Evolutionary conservation across 179 eudicot genomes (phyloP), one percentile per base, ranked within the genome.

Genomic region (Dionaea muscipula): DNA sequence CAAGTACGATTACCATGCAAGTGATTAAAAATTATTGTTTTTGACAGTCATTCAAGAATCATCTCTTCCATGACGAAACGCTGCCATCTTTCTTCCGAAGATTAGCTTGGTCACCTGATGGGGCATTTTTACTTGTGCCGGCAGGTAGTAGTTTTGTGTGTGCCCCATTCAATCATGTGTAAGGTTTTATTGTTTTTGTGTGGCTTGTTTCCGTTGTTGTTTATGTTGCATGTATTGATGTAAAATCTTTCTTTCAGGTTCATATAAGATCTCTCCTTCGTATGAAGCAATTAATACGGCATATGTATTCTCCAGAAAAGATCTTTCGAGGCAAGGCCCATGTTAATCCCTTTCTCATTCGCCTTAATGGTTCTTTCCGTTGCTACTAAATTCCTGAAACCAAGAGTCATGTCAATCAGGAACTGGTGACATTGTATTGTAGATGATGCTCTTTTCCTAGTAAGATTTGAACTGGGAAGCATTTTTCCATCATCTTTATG

Each of bases 91-190:
- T 91, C 71, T 91, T 91, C 68, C 80, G 98, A 72, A 82, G 98
- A 79, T 68, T 91, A 65, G 80, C 87, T 26, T 91, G 98, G 98
- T 84, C 98, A 43, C 91, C 95, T 36, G 98, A 91, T 75, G 98
- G 98, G 26, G 82, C 95, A 28, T 91, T 87, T 76, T 73, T 91
- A 60, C 73, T 91, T 58, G 83, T 81, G 41, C 98, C 98, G 65
- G 95, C 95, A 70, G 98, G 98, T 91, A 80, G 53, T 69, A 47
- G 23, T 53, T 26, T 10, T 36, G 8, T 53, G 5, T 6, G 1
- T 28, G 25, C n/a, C 39, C 16, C 28, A 41, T 35, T 25, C 33
- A 8, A 13, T 38, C 15, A 19, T 4, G 3, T 16, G 40, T n/a
- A 55, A 55, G 15, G 12, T 17, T 25, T 26, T n/a, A n/a, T n/a